These are phyloP conservation scores for Candida berthetii DNA, from an alignment of 805 yeast genomes.

Conservation along the genomic window DNA sequence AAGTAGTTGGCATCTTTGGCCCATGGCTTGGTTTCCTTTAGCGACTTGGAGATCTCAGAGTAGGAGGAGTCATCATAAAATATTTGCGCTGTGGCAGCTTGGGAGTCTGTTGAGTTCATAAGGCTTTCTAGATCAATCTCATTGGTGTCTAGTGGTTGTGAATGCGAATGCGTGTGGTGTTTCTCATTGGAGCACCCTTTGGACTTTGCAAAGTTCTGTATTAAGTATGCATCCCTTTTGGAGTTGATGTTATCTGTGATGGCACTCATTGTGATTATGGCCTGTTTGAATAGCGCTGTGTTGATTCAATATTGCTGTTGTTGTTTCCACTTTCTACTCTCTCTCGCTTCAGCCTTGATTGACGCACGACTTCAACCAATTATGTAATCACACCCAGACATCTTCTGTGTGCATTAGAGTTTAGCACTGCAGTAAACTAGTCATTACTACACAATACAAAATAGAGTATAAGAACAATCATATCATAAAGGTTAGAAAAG, in stretches of 20 bases:
- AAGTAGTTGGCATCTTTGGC: conserved; percentile 52
- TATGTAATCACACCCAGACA: too few species aligned
- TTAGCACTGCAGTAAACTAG: too few species aligned
- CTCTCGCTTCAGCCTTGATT: too few species aligned
- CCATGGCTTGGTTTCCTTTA: conserved; percentile 44
- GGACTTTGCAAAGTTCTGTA: conserved; percentile 1
- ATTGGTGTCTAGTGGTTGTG: conserved; percentile 1
- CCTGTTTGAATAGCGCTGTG: too few species aligned
- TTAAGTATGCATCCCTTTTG: conserved; percentile 7
- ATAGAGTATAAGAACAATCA: too few species aligned
- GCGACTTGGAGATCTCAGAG: conserved; percentile 7
- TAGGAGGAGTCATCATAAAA: conserved; percentile 10
- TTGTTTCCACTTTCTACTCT: too few species aligned
- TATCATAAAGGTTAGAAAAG: too few species aligned
- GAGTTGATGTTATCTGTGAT: conserved; percentile 4
- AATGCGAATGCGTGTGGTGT: not conserved
- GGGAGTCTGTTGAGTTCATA: conserved; percentile 6
- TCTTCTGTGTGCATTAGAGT: too few species aligned
- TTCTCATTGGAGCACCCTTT: not conserved
- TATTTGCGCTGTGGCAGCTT: conserved; percentile 6
- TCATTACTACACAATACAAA: too few species aligned
- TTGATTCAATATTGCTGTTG: too few species aligned
- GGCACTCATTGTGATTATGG: conserved; percentile 1
- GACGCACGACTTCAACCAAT: too few species aligned
- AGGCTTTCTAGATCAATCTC: conserved; percentile 12